phyloP scores from a whole-genome alignment of 805 yeast genomes.

The Saturnispora galanensis region DNA sequence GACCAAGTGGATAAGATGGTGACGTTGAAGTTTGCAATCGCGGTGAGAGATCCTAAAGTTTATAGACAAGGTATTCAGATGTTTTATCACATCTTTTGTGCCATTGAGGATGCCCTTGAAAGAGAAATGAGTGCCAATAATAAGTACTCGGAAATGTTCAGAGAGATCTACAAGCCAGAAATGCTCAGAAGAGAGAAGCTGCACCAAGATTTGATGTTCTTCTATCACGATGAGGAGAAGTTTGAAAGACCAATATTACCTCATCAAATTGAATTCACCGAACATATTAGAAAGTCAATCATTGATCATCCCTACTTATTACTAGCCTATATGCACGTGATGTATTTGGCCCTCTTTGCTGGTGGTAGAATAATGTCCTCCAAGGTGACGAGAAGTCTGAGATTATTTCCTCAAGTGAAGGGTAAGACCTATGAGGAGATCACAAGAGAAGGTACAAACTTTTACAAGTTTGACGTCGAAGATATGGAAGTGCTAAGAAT shows the following conservation, averaged over 20 bases:
- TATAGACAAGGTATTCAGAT: constrained; percentile 75
- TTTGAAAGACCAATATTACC: constrained; percentile 49
- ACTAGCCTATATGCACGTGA: constrained; percentile 74
- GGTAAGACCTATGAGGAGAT: constrained; percentile 59
- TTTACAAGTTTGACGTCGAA: constrained; percentile 55
- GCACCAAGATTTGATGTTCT: constrained; percentile 55
- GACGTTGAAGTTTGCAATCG: constrained; percentile 62
- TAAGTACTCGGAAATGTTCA: constrained; percentile 39
- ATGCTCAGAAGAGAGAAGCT: constrained; percentile 52
- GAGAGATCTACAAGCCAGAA: constrained; percentile 58
- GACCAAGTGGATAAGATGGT: constrained; percentile 60
- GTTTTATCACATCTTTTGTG: constrained; percentile 57
- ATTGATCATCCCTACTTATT: constrained; percentile 58
- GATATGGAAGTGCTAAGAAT: constrained; percentile 59
- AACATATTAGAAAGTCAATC: constrained; percentile 48
- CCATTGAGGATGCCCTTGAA: constrained; percentile 47
- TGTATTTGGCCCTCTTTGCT: constrained; percentile 79
- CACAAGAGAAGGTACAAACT: constrained; percentile 52
- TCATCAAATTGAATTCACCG: constrained; percentile 50
- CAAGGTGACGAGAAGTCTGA: constrained; percentile 52
- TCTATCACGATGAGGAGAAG: constrained; percentile 49
- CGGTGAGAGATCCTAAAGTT: constrained; percentile 63
- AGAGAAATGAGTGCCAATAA: constrained; percentile 33
- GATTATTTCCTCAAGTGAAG: constrained; percentile 65
- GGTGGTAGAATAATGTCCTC: constrained; percentile 74